Evolutionary conservation across 768 basidiomycete species (phyloP), one percentile per base, ranked within the genome.

Genomic region (Naganishia randhawae): DNA sequence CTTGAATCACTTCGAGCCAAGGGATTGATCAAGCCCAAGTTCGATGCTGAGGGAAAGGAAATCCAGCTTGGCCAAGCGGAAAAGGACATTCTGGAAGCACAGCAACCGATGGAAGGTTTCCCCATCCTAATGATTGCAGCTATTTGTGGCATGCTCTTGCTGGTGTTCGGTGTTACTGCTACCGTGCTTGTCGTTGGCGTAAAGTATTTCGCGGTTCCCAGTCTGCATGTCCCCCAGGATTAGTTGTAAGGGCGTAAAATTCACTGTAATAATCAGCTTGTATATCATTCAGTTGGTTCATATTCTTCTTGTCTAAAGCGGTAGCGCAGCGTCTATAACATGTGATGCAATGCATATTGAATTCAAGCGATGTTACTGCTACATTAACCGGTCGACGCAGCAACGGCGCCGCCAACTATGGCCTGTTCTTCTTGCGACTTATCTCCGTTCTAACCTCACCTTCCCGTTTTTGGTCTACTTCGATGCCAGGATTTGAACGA

Each of bases 1-100:
- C 85, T 71, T 81, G 85, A 71, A 78, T 83, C 71, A 80, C 81
- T 62, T 82, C 83, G 25, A 71, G 78, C 5, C 80, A 77, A 65
- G 61, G 81, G 73, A 68, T 75, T 73, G 66, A 78, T 76, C 72
- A 79, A 71, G 62, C 63, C 62, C 22, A 45, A 61, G n/a, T 55
- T 32, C 37, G 53, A 67, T 27, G 39, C 66, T 22, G 54, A 39
- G n/a, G 66, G 66, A 19, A 55, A 55, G 17, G 57, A 61, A 29
- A 37, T 61, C 19, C 27, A 35, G 19, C 27, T 61, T 22, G 39
- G 35, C 25, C 25, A 31, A 39, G 57, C 33, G 6, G 57, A 61
- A 61, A 31, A 39, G 22, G 57, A 39, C 3, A 61, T 61, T 25
- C 6, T 61, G n/a, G 39, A 61, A 27, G 57, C 57, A 2, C 57